Base-by-base conservation (phyloP, 2,329 filamentous ascomycete species). In the Hypoxylon sp. region DNA sequence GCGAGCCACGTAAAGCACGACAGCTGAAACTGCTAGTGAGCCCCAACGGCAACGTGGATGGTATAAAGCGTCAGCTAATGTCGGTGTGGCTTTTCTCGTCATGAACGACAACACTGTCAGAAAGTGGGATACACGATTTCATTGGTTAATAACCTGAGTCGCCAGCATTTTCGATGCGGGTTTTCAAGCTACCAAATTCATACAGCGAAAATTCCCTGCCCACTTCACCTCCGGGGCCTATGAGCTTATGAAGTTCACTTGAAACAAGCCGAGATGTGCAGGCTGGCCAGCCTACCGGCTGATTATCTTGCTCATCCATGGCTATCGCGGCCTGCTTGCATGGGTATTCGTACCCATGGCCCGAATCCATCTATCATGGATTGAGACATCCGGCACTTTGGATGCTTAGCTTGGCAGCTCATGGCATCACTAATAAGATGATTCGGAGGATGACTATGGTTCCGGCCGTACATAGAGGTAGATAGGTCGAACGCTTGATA, bases 201-300 rank as follows among this genome's bases (percentile, higher is more conserved):
- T 50, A 66, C 25, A 57, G 51, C 31, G 55, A 65, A 60, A 31
- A 65, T 58, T 56, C 60, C 63, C 64, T 59, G 57, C 48, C 61
- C 49, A 56, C 46, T 64, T 46, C 13, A 61, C 33, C 35, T 57
- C 44, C 11, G 46, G 56, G 22, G 42, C 61, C 66, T 57, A 54
- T 56, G 27, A 61, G 33, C 48, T 44, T 42, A 65, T 58, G 53
- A 66, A 68, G 33, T 44, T 44, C 17, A 71, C 61, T 69, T 70
- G 70, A 72, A 72, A 72, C 70, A 51, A 69, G 42, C 59, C 66
- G 68, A 65, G 61, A 61, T 63, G 64, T 56, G 48, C 56, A 58
- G 53, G 54, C 64, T 59, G 62, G 49, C 42, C 35, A 69, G 64
- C 69, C 25, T 63, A 64, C 66, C 51, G 66, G 63, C 63, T 65